Evolutionary conservation across 352 stramenopile species (phyloP).

Genomic region (Aphanomyces astaci): DNA sequence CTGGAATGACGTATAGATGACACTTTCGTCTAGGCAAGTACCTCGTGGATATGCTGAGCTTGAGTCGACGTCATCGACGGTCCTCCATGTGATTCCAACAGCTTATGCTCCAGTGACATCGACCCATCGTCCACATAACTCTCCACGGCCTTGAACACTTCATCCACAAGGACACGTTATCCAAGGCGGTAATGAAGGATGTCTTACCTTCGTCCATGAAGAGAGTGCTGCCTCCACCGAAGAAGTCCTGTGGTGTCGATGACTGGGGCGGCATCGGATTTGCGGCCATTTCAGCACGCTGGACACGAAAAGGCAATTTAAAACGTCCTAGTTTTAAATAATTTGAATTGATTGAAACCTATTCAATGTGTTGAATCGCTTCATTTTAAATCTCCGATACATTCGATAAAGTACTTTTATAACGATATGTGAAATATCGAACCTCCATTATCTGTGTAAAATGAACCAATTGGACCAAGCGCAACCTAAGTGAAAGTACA

Average conservation of each 20-base stretch:
- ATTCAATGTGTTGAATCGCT: no score
- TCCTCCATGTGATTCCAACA: conserved; percentile 9
- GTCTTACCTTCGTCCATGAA: conserved; percentile 17
- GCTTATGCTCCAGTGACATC: conserved; percentile 11
- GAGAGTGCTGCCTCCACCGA: not conserved
- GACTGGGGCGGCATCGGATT: not conserved
- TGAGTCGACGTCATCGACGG: conserved; percentile 1
- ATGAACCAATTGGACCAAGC: no score
- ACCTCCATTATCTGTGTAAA: no score
- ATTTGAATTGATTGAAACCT: no score
- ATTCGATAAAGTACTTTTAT: no score
- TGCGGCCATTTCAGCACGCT: conserved; percentile 16
- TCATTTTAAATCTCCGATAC: no score
- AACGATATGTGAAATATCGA: no score
- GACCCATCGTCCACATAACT: conserved; percentile 8
- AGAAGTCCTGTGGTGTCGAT: conserved; percentile 9
- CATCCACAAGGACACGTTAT: not conserved
- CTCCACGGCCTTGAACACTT: conserved; percentile 22
- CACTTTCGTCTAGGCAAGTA: no score
- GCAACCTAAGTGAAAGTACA: no score
- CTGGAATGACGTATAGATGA: no score
- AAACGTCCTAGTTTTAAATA: no score
- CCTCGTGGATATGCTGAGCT: conserved; percentile 10
- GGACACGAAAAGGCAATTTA: no score
- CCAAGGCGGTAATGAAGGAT: not conserved